Evolutionary conservation across 1,284 basidiomycete genomes (phyloP), one percentile per base, ranked within the genome.

Genomic region (Leccinum huronense): DNA sequence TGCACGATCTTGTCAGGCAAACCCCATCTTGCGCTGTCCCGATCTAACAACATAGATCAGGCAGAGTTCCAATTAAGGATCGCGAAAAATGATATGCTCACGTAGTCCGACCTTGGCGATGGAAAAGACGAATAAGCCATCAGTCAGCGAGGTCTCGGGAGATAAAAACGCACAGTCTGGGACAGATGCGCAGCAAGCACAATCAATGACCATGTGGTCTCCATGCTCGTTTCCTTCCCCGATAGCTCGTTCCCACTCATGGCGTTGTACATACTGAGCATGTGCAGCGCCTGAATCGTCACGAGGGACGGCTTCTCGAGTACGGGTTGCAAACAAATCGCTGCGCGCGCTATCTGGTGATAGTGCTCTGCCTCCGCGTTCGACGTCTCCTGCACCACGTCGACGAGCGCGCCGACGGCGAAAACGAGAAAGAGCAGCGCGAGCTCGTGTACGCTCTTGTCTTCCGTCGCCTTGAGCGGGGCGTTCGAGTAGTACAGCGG

Each of bases 231-330:
- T 64, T 81, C 79, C 40, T 71, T 73, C 59, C 66, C 68, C 6
- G 71, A 62, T 42, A 75, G 63, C 66, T 80, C 78, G 67, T 76
- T 78, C 59, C 77, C 76, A 64, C 76, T 78, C 76, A 87, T 81
- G 9, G 81, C 80, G 63, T 83, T 83, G 69, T 84, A 85, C 30
- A 82, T 79, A 69, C 81, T 83, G 74, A 83, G 75, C 69, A 88
- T 72, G 72, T 88, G 85, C 63, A 91, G 73, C 5, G 84, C 75
- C 71, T 89, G 86, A 58, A 90, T 84, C 42, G 87, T 88, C 60
- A 84, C 84, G 55, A 88, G 76, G 8, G 84, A 84, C 8, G 89
- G 86, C 64, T 88, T 86, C 73, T 89, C 87, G 59, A 89, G 75
- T 30, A 88, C 80, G 1, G 87, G 80, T 57, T 86, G 84, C 42